A percentile compares a stretch with the other conserved stretches of the same genome.
These are phyloP conservation scores for Trichoderma polysporum DNA, from an alignment of 2,329 filamentous ascomycete genomes.

Conservation along the genomic window DNA sequence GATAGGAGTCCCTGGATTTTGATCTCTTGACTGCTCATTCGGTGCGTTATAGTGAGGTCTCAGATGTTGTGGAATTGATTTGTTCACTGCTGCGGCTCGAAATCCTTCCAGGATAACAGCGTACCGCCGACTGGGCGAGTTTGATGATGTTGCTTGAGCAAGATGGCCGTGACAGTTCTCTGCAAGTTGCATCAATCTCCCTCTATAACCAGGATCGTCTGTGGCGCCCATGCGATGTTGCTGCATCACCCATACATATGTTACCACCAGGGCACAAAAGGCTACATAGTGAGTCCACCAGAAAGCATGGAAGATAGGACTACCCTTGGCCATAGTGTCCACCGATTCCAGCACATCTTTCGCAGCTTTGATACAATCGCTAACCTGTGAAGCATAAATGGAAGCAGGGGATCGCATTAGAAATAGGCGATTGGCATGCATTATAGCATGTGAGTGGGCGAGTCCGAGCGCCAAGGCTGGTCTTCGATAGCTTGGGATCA, in stretches of 20 bases:
- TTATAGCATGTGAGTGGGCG: conserved; percentile 54
- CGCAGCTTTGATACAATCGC: conserved; percentile 49
- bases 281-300: conserved; percentile 56
- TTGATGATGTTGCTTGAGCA: conserved; percentile 36
- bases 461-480: conserved; percentile 55
- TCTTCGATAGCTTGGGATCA: conserved; percentile 46
- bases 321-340: conserved; percentile 40
- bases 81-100: conserved; percentile 26
- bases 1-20: not conserved
- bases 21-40: not conserved
- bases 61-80: not conserved
- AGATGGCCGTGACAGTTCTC: conserved; percentile 50
- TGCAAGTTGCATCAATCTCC: conserved; percentile 40
- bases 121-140: conserved; percentile 49
- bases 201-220: conserved; percentile 10
- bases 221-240: conserved; percentile 26
- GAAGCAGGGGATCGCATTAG: conserved; percentile 40
- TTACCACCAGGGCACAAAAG: conserved; percentile 53
- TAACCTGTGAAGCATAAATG: conserved; percentile 31
- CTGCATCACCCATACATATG: conserved; percentile 56
- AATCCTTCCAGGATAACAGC: conserved; percentile 54
- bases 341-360: conserved; percentile 45
- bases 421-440: conserved; percentile 56
- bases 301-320: conserved; percentile 47
- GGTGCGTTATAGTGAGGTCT: not conserved